Evolutionary conservation across 176 grass and related monocot species (phyloP).

Genomic region (Otatea glauca): DNA sequence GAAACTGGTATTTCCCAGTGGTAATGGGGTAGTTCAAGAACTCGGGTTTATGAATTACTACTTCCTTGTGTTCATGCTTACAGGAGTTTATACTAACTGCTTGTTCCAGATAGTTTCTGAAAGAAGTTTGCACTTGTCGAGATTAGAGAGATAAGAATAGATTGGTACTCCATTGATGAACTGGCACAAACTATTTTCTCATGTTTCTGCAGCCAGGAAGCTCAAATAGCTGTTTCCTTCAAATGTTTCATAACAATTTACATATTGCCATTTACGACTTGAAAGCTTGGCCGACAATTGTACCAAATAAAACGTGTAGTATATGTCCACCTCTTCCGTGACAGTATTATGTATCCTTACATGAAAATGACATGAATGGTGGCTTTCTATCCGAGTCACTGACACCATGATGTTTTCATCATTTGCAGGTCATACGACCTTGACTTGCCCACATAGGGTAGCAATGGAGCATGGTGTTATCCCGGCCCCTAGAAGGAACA

Average conservation of each 20-base stretch:
- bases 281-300: neutral
- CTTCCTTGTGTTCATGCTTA: neutral
- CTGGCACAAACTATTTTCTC: neutral
- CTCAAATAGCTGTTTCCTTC: neutral
- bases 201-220: neutral
- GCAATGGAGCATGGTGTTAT: slow-evolving; percentile 91
- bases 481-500: slow-evolving; percentile 63
- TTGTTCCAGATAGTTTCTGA: neutral
- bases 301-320: slow-evolving; percentile 8
- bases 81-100: neutral
- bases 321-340: neutral
- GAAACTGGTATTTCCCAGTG: neutral
- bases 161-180: neutral
- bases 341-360: neutral
- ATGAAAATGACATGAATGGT: neutral
- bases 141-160: neutral
- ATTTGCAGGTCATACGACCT: slow-evolving; percentile 81
- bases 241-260: neutral
- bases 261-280: neutral
- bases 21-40: neutral
- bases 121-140: neutral
- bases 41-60: neutral
- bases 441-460: slow-evolving; percentile 85
- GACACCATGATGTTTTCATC: neutral
- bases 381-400: neutral